These are phyloP conservation scores for Comarum palustre DNA, from an alignment of 306 rosid species.

Conservation along the genomic window DNA sequence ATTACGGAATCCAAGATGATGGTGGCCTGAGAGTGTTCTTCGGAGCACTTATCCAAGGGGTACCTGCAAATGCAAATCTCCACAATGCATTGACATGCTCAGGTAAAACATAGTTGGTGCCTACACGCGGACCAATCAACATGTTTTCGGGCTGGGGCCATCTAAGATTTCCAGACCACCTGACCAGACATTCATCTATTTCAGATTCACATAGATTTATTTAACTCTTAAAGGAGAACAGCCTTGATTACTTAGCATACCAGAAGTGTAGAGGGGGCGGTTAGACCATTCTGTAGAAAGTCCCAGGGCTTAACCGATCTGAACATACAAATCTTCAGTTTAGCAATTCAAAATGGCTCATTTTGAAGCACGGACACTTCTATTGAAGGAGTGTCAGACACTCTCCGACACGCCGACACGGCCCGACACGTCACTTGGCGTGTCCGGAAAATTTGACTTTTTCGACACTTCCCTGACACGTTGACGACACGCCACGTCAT, in stretches of 20 bases:
- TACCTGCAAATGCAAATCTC: slow-evolving; percentile 90
- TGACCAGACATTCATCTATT: slow-evolving; percentile 29
- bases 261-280: slow-evolving; percentile 71
- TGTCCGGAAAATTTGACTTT: too few species aligned
- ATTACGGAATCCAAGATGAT: neutral
- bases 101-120: slow-evolving; percentile 72
- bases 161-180: slow-evolving; percentile 86
- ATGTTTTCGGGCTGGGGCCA: slow-evolving; percentile 67
- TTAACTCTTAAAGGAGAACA: slow-evolving; percentile 1
- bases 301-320: slow-evolving; percentile 95
- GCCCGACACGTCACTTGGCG: too few species aligned
- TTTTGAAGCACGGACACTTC: too few species aligned
- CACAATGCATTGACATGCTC: slow-evolving; percentile 77
- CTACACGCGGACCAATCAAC: slow-evolving; percentile 84
- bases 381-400: too few species aligned
- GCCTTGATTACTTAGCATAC: slow-evolving; percentile 35
- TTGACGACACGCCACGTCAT: too few species aligned
- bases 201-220: slow-evolving; percentile 10
- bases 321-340: neutral
- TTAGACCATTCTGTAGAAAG: slow-evolving; percentile 90
- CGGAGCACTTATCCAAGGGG: slow-evolving; percentile 95
- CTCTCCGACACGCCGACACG: too few species aligned
- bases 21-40: slow-evolving; percentile 65
- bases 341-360: neutral
- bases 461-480: too few species aligned